phyloP scores from a whole-genome alignment of 768 basidiomycete species.

The Podaxis carcinomalis region DNA sequence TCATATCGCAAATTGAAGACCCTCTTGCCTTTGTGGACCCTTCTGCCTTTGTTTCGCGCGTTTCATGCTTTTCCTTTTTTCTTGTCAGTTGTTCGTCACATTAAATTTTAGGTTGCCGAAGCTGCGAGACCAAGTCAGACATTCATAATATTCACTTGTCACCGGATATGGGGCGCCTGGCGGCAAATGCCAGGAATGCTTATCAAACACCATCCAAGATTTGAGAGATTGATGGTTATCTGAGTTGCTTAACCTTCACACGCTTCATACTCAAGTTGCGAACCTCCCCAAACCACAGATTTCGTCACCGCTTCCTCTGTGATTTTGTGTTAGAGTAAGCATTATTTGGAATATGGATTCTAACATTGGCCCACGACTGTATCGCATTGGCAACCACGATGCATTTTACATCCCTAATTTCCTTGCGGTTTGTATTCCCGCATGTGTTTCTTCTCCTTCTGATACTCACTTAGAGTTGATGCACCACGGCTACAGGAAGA shows the following conservation, averaged over 20 bases:
- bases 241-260: too few relatives aligned
- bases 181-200: neutral
- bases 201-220: neutral
- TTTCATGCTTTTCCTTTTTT: neutral
- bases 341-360: neutral
- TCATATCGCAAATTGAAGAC: neutral
- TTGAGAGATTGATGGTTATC: too few relatives aligned
- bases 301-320: neutral
- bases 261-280: too few relatives aligned
- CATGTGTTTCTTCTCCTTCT: neutral
- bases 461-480: neutral
- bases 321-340: neutral
- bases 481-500: conserved; percentile 31
- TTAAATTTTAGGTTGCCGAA: neutral
- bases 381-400: conserved; percentile 34
- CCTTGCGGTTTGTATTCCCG: conserved; percentile 40
- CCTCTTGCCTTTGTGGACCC: neutral
- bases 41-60: neutral
- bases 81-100: neutral
- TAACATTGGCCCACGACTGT: neutral
- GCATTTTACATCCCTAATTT: conserved; percentile 77
- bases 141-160: too few relatives aligned
- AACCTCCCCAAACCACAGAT: neutral
- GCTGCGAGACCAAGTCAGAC: neutral
- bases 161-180: neutral